Base-by-base conservation (phyloP, 1,284 basidiomycete species). In the Volvariella volvacea region DNA sequence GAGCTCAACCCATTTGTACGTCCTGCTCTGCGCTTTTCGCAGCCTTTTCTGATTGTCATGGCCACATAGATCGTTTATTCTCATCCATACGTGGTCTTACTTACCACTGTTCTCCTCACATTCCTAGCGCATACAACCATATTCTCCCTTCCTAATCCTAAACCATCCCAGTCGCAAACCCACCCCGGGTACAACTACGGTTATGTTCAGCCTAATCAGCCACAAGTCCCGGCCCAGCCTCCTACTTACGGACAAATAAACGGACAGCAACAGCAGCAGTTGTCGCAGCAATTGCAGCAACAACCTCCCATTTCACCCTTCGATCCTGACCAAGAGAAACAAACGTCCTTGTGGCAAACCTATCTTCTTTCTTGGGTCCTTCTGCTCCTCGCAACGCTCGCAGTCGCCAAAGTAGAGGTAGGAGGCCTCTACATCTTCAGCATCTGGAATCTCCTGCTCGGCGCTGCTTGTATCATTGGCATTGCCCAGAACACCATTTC, bases 1-100 rank as follows among this genome's bases (percentile, higher is more conserved):
- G 60, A 68, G 10, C 28, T 81, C 17, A 88, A 86, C 57, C 77
- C 82, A 36, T 80, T 78, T 49, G 85, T 87, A 55, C 50, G 84
- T 63, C n/a, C n/a, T n/a, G 33, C 16, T 41, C 22, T 42, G 39
- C 41, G 31, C 30, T 25, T 22, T 3, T 21, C 19, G 14, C 14
- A 16, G 15, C 7, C 16, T 10, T 8, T 37, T 3, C 10, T 34
- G 32, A 42, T 46, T 28, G 6, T 28, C 15, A 42, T 16, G 22
- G 21, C 44, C 25, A 39, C 37, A n/a, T 48, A 87, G 85, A 69
- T 79, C 39, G 61, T 79, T 8, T 79, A 88, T 55, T 75, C 81
- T 0, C 68, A 67, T 6, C 72, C 75, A 4, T 71, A 74, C 47
- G 51, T 73, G 14, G 74, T 83, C 20, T 57, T 81, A 15, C 51